A percentile compares a stretch with the other conserved stretches of the same genome.
Conservation (phyloP, 306 rosid genomes). For the Sphenostylis stenocarpa region DNA sequence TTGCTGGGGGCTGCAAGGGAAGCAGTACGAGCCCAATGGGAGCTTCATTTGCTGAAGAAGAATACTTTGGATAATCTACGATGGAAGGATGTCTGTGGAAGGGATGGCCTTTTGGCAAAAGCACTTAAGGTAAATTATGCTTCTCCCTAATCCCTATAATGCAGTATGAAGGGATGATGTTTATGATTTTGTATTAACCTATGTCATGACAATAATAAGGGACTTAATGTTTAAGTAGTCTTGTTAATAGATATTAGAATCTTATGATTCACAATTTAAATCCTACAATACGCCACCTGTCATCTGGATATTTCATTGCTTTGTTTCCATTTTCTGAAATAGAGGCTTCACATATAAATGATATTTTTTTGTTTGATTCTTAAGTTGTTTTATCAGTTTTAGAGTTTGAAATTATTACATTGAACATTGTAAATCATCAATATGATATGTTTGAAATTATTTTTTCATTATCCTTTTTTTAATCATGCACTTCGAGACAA, state of each 20-base stretch:
- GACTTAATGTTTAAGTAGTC: slow-evolving; percentile 1
- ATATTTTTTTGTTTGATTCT: not conserved
- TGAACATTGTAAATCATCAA: not conserved
- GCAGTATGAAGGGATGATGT: slow-evolving; percentile 13
- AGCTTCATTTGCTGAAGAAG: slow-evolving; percentile 79
- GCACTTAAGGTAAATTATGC: slow-evolving; percentile 72
- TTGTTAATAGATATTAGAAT: not conserved
- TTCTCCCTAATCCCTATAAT: slow-evolving; percentile 32
- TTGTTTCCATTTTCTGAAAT: not conserved
- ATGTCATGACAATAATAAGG: slow-evolving; percentile 1
- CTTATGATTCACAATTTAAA: not conserved
- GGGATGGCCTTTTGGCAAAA: slow-evolving; percentile 76
- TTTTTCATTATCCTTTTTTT: not conserved
- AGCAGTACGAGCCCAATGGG: slow-evolving; percentile 98
- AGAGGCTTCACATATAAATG: not conserved
- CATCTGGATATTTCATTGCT: not conserved
- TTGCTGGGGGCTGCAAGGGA: slow-evolving; percentile 99
- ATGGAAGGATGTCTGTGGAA: slow-evolving; percentile 89
- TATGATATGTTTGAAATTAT: not conserved
- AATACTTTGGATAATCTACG: slow-evolving; percentile 71
- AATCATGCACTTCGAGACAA: not conserved
- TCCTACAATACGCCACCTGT: not conserved
- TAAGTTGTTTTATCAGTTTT: not conserved
- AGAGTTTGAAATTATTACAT: not conserved
- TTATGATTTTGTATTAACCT: slow-evolving; percentile 11